Percentiles rank a stretch among this genome's conserved stretches.
These are phyloP conservation scores for Hortiboletus flavorubellus DNA, from an alignment of 768 basidiomycete genomes.

Conservation along the genomic window DNA sequence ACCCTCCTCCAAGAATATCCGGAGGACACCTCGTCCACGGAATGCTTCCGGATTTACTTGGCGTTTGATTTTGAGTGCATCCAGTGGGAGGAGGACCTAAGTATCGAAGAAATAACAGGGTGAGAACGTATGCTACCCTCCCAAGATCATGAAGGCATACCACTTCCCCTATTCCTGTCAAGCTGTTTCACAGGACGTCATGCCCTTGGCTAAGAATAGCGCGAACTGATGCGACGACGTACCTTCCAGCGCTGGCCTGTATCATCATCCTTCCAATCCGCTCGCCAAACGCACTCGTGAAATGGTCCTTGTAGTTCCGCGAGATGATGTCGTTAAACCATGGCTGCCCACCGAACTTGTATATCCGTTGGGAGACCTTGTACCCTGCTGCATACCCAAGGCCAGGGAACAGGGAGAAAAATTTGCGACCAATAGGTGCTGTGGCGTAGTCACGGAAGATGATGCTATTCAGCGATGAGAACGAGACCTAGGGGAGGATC, in stretches of 20 bases:
- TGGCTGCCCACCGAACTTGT: constrained; percentile 99
- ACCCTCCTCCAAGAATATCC: constrained; percentile 90
- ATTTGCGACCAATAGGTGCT: constrained; percentile 61
- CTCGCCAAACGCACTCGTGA: constrained; percentile 86
- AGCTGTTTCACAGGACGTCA: constrained; percentile 33
- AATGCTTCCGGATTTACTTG: constrained; percentile 99
- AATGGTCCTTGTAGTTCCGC: constrained; percentile 74
- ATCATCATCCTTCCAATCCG: constrained; percentile 95
- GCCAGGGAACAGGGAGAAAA: constrained; percentile 95
- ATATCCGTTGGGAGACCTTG: constrained; percentile 90
- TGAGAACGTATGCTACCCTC: not conserved
- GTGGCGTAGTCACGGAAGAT: constrained; percentile 84
- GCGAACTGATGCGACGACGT: constrained; percentile 15
- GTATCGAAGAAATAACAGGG: not conserved
- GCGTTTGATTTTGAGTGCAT: constrained; percentile 97
- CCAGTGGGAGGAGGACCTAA: constrained; percentile 89
- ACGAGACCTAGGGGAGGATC: constrained; percentile 48
- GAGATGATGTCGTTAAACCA: constrained; percentile 93
- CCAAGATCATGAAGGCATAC: constrained; percentile 39
- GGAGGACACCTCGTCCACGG: constrained; percentile 86
- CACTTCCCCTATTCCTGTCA: constrained; percentile 91
- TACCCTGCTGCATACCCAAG: constrained; percentile 98
- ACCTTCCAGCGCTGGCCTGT: constrained; percentile 94
- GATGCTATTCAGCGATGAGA: constrained; percentile 63
- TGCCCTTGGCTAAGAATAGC: too few species aligned